Percentiles rank a stretch among this genome's conserved stretches.
Conservation (phyloP, 495 filamentous ascomycete genomes). For the Penicillium crystallinum region DNA sequence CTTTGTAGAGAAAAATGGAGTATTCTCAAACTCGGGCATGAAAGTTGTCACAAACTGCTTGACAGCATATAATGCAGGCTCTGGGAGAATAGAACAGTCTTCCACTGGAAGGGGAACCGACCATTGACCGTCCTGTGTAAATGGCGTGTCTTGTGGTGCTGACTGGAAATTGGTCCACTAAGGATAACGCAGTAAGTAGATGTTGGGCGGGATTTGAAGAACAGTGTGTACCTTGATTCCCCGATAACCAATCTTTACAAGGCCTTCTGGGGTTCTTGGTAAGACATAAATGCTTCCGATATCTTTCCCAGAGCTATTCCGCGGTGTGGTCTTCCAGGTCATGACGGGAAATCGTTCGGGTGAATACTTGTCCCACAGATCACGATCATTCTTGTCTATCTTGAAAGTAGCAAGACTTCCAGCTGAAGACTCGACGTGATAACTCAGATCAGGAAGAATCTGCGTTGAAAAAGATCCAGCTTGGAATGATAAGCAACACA, state of each 20-base stretch:
- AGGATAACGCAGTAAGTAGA: background rate
- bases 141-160: conserved; percentile 9
- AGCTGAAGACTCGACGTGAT: conserved; percentile 16
- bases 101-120: conserved; percentile 11
- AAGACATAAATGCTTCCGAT: conserved; percentile 18
- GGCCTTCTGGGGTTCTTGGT: conserved; percentile 15
- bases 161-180: conserved; percentile 19
- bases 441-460: conserved; percentile 12
- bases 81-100: conserved; percentile 2
- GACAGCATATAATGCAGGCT: conserved; percentile 6
- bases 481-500: conserved; percentile 1
- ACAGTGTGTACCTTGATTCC: conserved; percentile 9
- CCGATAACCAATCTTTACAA: conserved; percentile 15
- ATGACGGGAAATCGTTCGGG: conserved; percentile 16
- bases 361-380: conserved; percentile 17
- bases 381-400: conserved; percentile 10
- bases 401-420: conserved; percentile 16
- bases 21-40: conserved; percentile 9
- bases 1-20: conserved; percentile 17
- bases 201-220: background rate
- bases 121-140: conserved; percentile 15
- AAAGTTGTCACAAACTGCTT: conserved; percentile 15
- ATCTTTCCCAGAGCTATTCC: conserved; percentile 11
- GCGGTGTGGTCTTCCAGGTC: conserved; percentile 13
- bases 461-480: conserved; percentile 18